Conservation (phyloP, 2,329 filamentous ascomycete genomes). For the Ceratocystis colombiana region DNA sequence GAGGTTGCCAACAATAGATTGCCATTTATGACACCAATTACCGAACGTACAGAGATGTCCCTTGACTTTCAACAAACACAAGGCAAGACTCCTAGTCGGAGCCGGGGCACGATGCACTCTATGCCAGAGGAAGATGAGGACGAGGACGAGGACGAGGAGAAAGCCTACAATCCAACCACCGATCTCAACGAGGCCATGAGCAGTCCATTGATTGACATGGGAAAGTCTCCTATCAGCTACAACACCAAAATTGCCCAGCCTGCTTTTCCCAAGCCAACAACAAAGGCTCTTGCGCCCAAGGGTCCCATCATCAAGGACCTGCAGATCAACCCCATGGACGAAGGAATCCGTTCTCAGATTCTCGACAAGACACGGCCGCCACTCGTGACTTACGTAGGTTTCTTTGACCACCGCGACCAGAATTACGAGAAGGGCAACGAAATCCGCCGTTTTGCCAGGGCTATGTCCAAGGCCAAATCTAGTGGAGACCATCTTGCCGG, state of each 20-base stretch:
- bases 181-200: conserved; percentile 36
- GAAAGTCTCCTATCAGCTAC: conserved; percentile 39
- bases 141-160: conserved; percentile 28
- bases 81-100: conserved; percentile 67
- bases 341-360: conserved; percentile 62
- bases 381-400: conserved; percentile 65
- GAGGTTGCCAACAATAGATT: conserved; percentile 80
- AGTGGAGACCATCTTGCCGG: conserved; percentile 52
- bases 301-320: conserved; percentile 69
- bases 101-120: conserved; percentile 29
- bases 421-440: conserved; percentile 58
- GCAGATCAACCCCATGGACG: conserved; percentile 84
- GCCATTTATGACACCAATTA: conserved; percentile 98
- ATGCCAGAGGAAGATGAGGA: conserved; percentile 30
- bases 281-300: conserved; percentile 41
- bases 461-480: conserved; percentile 47
- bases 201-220: conserved; percentile 62
- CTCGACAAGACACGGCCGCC: conserved; percentile 63
- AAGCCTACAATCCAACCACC: conserved; percentile 31
- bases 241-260: conserved; percentile 36
- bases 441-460: conserved; percentile 72
- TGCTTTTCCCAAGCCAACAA: conserved; percentile 25
- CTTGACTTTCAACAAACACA: conserved; percentile 53
- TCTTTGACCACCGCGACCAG: conserved; percentile 59
- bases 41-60: conserved; percentile 86